These are phyloP conservation scores for Ganoderma resinaceum DNA, from an alignment of 1,284 basidiomycete genomes.

Conservation along the genomic window DNA sequence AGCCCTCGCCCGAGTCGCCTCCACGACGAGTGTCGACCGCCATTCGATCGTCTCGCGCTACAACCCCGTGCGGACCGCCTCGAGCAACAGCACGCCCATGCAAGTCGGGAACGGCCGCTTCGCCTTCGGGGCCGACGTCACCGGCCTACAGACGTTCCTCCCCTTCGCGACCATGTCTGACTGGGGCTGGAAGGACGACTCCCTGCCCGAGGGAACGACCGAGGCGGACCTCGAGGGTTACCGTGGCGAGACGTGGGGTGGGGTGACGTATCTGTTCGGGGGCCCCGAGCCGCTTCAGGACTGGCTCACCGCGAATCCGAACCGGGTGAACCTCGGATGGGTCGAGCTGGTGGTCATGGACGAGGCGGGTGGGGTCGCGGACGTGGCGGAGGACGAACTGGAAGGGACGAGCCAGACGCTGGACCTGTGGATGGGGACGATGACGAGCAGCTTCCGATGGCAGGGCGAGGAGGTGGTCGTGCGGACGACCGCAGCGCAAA, in stretches of 20 bases:
- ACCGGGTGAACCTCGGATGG: slow-evolving; percentile 61
- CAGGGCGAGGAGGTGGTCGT: slow-evolving; percentile 47
- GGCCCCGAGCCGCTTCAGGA: slow-evolving; percentile 53
- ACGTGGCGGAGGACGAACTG: slow-evolving; percentile 51
- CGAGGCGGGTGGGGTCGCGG: slow-evolving; percentile 35
- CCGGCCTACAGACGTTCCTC: slow-evolving; percentile 61
- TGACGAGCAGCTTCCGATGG: slow-evolving; percentile 55
- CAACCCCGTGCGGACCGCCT: slow-evolving; percentile 58
- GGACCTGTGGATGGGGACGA: slow-evolving; percentile 61
- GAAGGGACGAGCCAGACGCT: slow-evolving; percentile 48
- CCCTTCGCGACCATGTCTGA: slow-evolving; percentile 63
- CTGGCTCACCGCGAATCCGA: slow-evolving; percentile 65
- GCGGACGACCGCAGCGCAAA: slow-evolving; percentile 48
- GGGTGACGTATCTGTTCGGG: slow-evolving; percentile 62
- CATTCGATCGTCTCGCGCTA: slow-evolving; percentile 53
- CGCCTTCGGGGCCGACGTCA: slow-evolving; percentile 65
- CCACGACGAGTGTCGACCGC: slow-evolving; percentile 31
- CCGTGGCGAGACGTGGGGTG: slow-evolving; percentile 55
- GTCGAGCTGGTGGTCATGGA: slow-evolving; percentile 54
- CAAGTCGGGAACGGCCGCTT: slow-evolving; percentile 69
- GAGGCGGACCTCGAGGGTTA: slow-evolving; percentile 53
- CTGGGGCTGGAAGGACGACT: slow-evolving; percentile 71
- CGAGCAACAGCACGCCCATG: slow-evolving; percentile 56
- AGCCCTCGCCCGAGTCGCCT: not conserved
- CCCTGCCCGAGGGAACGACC: slow-evolving; percentile 52